Percentiles rank a stretch among this genome's conserved stretches.
Evolutionary conservation across 805 yeast species (phyloP).

Genomic region (Saturnispora mendoncae): DNA sequence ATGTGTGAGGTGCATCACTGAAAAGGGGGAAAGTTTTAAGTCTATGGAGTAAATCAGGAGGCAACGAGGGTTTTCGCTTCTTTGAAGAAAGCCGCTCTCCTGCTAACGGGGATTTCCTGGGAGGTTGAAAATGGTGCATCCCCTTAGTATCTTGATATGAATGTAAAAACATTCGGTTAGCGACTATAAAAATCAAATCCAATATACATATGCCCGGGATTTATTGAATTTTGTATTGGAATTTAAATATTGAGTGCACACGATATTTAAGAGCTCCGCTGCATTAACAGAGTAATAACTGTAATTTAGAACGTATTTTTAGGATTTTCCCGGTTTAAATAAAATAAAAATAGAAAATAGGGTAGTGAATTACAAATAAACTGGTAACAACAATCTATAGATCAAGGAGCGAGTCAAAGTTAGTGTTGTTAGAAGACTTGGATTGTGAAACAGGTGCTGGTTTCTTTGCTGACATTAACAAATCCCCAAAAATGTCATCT

Average conservation of each 20-base stretch:
- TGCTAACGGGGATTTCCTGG: constrained; percentile 3
- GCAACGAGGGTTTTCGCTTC: constrained; percentile 24
- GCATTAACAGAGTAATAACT: too few species aligned
- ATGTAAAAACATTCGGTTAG: too few species aligned
- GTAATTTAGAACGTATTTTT: too few species aligned
- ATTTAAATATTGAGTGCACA: too few species aligned
- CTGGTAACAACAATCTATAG: constrained; percentile 6
- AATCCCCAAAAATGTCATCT: constrained; percentile 64
- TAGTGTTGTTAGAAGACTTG: constrained; percentile 2
- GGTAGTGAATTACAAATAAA: too few species aligned
- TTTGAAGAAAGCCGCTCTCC: not conserved
- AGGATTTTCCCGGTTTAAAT: too few species aligned
- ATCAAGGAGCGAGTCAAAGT: constrained; percentile 11
- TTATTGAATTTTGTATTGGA: too few species aligned
- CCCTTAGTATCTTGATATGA: too few species aligned
- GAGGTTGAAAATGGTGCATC: constrained; percentile 5
- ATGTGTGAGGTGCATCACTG: constrained; percentile 56
- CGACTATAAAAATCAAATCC: too few species aligned
- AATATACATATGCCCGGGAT: too few species aligned
- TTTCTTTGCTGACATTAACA: constrained; percentile 54
- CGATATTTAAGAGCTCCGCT: too few species aligned
- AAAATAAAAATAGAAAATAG: too few species aligned
- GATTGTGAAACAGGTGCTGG: constrained; percentile 8
- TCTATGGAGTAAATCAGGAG: constrained; percentile 46
- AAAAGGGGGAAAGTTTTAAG: constrained; percentile 56